phyloP scores from a whole-genome alignment of 345 rosid species.

The Laguncularia racemosa region DNA sequence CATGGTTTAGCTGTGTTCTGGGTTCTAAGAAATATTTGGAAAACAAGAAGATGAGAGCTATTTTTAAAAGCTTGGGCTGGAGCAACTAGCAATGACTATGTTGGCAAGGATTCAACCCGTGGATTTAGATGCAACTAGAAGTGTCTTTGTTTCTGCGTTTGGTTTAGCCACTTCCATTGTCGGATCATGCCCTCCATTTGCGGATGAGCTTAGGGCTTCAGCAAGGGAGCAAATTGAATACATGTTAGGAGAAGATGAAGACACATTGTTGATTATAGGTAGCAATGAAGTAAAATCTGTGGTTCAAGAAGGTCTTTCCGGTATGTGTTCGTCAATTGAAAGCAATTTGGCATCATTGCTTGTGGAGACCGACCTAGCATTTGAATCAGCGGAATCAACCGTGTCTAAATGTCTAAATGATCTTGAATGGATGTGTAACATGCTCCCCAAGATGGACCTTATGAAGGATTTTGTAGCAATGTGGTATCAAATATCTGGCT shows the following conservation, averaged over 20 bases:
- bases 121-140: constrained; percentile 42
- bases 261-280: constrained; percentile 40
- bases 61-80: constrained; percentile 34
- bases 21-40: too few relatives aligned
- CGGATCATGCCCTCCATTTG: constrained; percentile 44
- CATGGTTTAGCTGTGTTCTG: too few relatives aligned
- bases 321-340: constrained; percentile 45
- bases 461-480: constrained; percentile 77
- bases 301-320: constrained; percentile 42
- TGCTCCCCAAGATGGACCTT: constrained; percentile 60
- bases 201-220: constrained; percentile 60
- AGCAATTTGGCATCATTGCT: constrained; percentile 43
- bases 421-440: constrained; percentile 76
- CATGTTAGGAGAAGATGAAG: constrained; percentile 71
- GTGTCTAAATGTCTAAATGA: constrained; percentile 39
- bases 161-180: constrained; percentile 64
- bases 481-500: constrained; percentile 54
- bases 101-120: constrained; percentile 43
- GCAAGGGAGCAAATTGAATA: constrained; percentile 90
- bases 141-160: constrained; percentile 68
- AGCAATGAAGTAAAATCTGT: constrained; percentile 68
- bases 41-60: constrained; percentile 49
- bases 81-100: constrained; percentile 40
- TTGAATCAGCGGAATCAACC: constrained; percentile 27
- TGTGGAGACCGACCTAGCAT: constrained; percentile 20